A percentile compares a stretch with the other conserved stretches of the same genome.
phyloP scores from a whole-genome alignment of 2,329 filamentous ascomycete species.

The Pseudogymnoascus sp. region DNA sequence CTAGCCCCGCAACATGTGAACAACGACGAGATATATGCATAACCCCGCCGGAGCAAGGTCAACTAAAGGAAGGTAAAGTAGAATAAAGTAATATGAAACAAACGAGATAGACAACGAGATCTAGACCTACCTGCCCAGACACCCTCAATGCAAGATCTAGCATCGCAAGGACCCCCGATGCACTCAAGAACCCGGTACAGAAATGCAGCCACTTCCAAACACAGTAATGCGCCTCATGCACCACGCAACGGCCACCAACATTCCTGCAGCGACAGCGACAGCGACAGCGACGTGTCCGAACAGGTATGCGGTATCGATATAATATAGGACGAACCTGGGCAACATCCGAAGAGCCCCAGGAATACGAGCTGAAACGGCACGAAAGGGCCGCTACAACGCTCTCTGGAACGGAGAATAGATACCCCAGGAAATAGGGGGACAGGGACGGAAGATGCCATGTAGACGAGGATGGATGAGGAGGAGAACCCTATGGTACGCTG shows the following conservation, averaged over 20 bases:
- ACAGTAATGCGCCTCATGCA: not conserved
- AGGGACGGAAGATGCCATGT: not conserved
- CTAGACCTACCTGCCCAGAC: not conserved
- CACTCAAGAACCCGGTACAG: not conserved
- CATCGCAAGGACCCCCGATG: not conserved
- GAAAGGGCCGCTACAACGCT: not conserved
- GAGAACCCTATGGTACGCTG: not conserved
- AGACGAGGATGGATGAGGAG: not conserved
- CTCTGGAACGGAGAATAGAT: not conserved
- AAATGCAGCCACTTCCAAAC: not conserved
- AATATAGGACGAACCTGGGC: not conserved
- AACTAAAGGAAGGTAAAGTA: not conserved
- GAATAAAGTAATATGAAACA: not conserved
- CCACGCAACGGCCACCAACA: not conserved
- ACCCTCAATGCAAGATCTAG: not conserved
- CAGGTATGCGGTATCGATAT: not conserved
- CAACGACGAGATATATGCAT: not conserved
- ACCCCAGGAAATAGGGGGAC: not conserved
- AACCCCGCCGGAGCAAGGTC: not conserved
- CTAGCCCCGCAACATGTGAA: not conserved
- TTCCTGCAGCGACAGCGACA: not conserved
- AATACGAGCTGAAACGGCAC: not conserved
- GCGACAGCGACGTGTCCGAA: not conserved
- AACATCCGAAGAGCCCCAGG: not conserved
- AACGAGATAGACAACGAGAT: not conserved